These are phyloP conservation scores for Yamadazyma membranifaciens DNA, from an alignment of 1,139 yeast genomes.

Conservation along the genomic window DNA sequence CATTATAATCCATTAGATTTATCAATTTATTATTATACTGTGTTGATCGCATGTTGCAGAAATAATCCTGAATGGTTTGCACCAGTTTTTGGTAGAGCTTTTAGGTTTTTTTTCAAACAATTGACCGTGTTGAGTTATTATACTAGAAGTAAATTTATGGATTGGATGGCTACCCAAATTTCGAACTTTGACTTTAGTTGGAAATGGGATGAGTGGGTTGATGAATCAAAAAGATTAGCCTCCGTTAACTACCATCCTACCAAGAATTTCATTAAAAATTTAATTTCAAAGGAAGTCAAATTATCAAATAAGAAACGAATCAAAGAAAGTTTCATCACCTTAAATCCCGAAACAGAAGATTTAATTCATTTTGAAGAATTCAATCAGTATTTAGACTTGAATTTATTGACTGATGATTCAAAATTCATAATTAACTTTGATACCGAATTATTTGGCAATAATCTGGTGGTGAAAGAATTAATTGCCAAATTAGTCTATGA, in stretches of 20 bases:
- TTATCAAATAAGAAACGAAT: slow-evolving; percentile 70
- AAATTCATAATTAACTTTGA: slow-evolving; percentile 36
- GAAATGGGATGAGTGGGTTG: slow-evolving; percentile 97
- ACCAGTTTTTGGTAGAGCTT: slow-evolving; percentile 92
- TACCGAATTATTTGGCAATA: slow-evolving; percentile 34
- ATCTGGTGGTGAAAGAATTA: slow-evolving; percentile 24
- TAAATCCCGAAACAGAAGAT: slow-evolving; percentile 25
- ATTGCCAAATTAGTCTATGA: slow-evolving; percentile 29
- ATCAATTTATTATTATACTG: slow-evolving; percentile 77
- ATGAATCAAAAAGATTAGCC: slow-evolving; percentile 42
- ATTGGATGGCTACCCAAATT: slow-evolving; percentile 93
- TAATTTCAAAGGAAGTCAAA: slow-evolving; percentile 81
- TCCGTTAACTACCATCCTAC: slow-evolving; percentile 63
- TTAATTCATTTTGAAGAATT: slow-evolving; percentile 52
- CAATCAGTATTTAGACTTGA: slow-evolving; percentile 55
- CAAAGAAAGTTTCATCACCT: slow-evolving; percentile 67
- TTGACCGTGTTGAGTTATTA: slow-evolving; percentile 73
- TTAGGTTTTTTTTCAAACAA: slow-evolving; percentile 75
- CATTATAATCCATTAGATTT: slow-evolving; percentile 76
- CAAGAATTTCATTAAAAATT: slow-evolving; percentile 69
- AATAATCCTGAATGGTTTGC: slow-evolving; percentile 89
- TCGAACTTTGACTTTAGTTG: slow-evolving; percentile 94
- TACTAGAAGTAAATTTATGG: slow-evolving; percentile 67
- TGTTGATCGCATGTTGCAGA: slow-evolving; percentile 87
- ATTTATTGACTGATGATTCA: slow-evolving; percentile 29